Base-by-base conservation (phyloP, 371 early-diverging fungal species). In the Nosema granulosis region DNA sequence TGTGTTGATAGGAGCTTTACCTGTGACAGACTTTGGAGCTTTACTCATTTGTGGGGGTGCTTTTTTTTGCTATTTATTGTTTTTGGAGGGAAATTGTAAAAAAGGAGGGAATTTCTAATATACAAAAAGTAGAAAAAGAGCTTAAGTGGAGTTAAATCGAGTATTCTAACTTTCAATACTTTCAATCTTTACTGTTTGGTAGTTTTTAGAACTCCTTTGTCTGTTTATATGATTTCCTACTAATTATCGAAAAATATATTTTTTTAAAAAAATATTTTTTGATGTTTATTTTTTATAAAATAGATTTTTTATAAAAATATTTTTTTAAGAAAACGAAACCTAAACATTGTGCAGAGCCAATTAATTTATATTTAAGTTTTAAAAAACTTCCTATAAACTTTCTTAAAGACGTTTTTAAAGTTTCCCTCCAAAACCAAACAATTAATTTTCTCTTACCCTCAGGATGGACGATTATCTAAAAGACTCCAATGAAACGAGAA, bases 1-100 rank as follows among this genome's bases (percentile, higher is more conserved):
- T 29, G 75, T 28, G 34, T 74, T 71, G 13, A 69, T 35, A 67
- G 82, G 82, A 16, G 82, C 82, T 63, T 81, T 81, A 26, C 82
- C 82, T 63, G 82, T 38, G 49, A 18, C 32, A n/a, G 65, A 68
- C 43, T 31, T 66, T 67, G 75, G 54, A 20, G 68, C 56, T 49
- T 74, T 74, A 38, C 34, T 57, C 75, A 74, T 74, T 56, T 3
- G 49, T 57, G 67, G 35, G 29, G 20, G 57, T 51, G 52, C 31
- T n/a, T 58, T 38, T 57, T 57, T 67, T 58, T 65, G 3, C 34
- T 57, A 56, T 74, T 74, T 74, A 74, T 67, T 43, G 52, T 66
- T 74, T 74, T 74, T 74, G 75, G 75, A 65, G 75, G 75, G 26
- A 57, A 74, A 66, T n/a, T 16, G 20, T 3, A 24, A 49, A n/a